Conservation (phyloP, 345 rosid genomes). For the Hibiscus syriacus region DNA sequence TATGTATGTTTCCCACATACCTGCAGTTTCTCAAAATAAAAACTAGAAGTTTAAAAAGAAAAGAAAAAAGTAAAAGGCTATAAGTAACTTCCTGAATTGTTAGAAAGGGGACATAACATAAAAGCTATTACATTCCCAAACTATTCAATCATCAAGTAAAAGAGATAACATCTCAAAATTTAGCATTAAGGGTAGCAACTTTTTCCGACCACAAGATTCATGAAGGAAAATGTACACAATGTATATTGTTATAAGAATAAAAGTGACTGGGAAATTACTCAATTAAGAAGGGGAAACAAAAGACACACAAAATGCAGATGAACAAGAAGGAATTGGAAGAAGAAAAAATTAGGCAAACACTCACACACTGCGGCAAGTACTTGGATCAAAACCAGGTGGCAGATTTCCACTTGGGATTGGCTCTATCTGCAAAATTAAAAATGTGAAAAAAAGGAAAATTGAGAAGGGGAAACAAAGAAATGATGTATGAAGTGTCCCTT, state of each 20-base stretch:
- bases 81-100: conserved; percentile 22
- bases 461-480: conserved; percentile 8
- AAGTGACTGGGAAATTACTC: not conserved
- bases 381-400: conserved; percentile 99
- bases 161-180: not conserved
- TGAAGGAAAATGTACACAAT: not conserved
- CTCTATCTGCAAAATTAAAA: conserved; percentile 80
- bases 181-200: not conserved
- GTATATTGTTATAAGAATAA: not conserved
- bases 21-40: not conserved
- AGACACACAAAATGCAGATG: conserved; percentile 9
- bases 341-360: conserved; percentile 39
- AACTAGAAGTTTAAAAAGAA: not conserved
- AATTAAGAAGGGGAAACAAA: conserved; percentile 8
- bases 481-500: conserved; percentile 13
- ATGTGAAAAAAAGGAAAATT: conserved; percentile 18
- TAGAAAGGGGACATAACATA: conserved; percentile 10
- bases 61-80: conserved; percentile 20
- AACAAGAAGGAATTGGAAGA: not conserved
- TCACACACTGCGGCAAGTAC: conserved; percentile 99
- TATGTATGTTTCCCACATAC: not conserved
- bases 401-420: conserved; percentile 95
- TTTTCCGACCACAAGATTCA: not conserved
- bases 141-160: not conserved
- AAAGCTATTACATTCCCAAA: not conserved